phyloP scores from a whole-genome alignment of 805 yeast species.

The Saccharomyces jurei region DNA sequence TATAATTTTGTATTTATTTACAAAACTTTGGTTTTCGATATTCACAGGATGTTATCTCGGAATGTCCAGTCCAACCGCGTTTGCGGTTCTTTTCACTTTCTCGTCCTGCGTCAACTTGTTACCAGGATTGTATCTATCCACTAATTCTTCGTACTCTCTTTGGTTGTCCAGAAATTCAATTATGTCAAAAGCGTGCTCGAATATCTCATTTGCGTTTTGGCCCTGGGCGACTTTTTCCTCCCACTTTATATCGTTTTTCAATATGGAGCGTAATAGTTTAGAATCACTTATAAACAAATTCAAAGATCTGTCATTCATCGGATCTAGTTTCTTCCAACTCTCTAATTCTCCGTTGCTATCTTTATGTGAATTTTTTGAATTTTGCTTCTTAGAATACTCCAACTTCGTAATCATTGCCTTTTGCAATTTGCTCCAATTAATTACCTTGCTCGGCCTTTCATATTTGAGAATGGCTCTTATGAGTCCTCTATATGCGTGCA shows the following conservation, averaged over 20 bases:
- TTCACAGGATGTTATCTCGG: conserved; percentile 29
- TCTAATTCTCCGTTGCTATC: not conserved
- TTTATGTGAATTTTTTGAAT: not conserved
- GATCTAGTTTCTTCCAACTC: not conserved
- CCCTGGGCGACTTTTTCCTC: not conserved
- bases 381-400: not conserved
- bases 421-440: not conserved
- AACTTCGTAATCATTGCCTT: not conserved
- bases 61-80: conserved; percentile 75
- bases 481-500: not conserved
- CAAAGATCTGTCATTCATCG: not conserved
- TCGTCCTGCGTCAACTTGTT: conserved; percentile 69
- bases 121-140: conserved; percentile 85
- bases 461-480: not conserved
- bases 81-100: conserved; percentile 70
- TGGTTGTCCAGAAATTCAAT: conserved; percentile 60
- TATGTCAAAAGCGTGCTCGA: conserved; percentile 47
- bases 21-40: not conserved
- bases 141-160: conserved; percentile 64
- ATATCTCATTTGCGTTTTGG: not conserved
- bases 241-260: not conserved
- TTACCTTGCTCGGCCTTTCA: not conserved
- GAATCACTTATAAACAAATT: not conserved
- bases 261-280: not conserved
- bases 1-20: not conserved